phyloP scores from a whole-genome alignment of 352 stramenopile genomes.

The Pythium vanterpoolii region DNA sequence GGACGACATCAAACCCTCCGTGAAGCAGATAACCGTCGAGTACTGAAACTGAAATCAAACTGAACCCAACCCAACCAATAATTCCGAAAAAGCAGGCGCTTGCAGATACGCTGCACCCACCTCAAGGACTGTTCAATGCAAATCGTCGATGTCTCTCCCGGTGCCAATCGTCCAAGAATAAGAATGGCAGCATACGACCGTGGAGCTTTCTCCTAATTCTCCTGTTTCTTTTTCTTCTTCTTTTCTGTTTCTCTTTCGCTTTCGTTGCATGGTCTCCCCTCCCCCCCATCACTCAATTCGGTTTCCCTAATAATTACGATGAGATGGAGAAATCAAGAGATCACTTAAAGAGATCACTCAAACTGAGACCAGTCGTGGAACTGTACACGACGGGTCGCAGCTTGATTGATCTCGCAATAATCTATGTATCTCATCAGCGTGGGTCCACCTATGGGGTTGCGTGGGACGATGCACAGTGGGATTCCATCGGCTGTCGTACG shows the following conservation, averaged over 20 bases:
- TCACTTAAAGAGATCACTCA: not conserved
- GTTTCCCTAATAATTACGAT: too few species aligned
- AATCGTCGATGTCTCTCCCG: not conserved
- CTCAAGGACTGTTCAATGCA: too few species aligned
- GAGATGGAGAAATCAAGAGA: not conserved
- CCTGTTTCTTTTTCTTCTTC: not conserved
- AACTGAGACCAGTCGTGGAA: conserved; percentile 4
- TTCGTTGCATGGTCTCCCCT: too few species aligned
- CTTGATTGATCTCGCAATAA: too few species aligned
- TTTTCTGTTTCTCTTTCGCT: not conserved
- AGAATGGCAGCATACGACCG: not conserved
- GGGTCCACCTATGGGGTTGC: not conserved
- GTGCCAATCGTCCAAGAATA: not conserved
- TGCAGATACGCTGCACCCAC: not conserved
- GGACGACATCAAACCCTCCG: not conserved
- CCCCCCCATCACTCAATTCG: too few species aligned
- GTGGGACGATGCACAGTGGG: conserved; percentile 4
- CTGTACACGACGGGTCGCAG: too few species aligned
- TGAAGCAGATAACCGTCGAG: not conserved
- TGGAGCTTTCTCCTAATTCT: not conserved
- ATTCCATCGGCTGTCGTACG: conserved; percentile 6
- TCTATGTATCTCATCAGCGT: too few species aligned
- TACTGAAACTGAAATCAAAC: too few species aligned
- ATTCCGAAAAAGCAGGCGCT: conserved; percentile 2
- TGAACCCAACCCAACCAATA: not conserved